Conservation (phyloP, 768 basidiomycete species). For the Hirschioporus abietinus region DNA sequence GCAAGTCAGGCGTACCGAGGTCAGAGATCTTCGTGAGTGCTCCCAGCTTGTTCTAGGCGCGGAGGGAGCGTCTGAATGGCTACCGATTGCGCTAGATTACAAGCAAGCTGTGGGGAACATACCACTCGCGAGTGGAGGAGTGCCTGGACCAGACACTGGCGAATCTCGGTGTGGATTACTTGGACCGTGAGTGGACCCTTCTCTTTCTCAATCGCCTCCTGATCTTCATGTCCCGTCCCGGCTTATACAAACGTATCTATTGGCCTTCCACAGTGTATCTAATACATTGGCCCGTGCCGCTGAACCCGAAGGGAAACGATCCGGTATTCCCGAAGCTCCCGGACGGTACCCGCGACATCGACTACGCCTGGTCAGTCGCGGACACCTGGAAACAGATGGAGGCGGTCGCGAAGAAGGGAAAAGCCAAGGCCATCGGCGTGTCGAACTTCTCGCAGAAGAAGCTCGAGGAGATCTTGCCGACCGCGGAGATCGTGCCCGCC, state of each 20-base stretch:
- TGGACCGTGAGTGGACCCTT: slow-evolving; percentile 52
- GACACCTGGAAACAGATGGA: slow-evolving; percentile 89
- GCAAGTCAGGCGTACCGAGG: slow-evolving; percentile 68
- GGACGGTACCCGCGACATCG: slow-evolving; percentile 62
- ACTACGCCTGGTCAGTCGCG: slow-evolving; percentile 56
- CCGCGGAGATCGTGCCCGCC: slow-evolving; percentile 61
- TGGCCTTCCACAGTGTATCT: slow-evolving; percentile 48
- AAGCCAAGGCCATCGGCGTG: slow-evolving; percentile 61
- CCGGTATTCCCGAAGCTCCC: slow-evolving; percentile 51
- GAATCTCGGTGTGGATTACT: slow-evolving; percentile 78
- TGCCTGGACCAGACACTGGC: slow-evolving; percentile 70
- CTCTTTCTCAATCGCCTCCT: too few relatives aligned
- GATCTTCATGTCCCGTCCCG: too few relatives aligned
- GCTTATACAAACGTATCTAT: neutral
- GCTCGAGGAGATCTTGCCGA: slow-evolving; percentile 64
- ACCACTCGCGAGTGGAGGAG: slow-evolving; percentile 67
- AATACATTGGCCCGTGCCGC: slow-evolving; percentile 77
- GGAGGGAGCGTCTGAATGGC: neutral
- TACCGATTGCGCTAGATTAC: slow-evolving; percentile 42
- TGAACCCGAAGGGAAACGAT: slow-evolving; percentile 66
- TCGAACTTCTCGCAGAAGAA: slow-evolving; percentile 70
- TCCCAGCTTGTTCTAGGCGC: neutral
- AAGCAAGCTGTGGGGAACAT: slow-evolving; percentile 66
- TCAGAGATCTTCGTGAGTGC: slow-evolving; percentile 60
- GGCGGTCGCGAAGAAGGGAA: slow-evolving; percentile 60